These are phyloP conservation scores for Amanita jacksonii DNA, from an alignment of 768 basidiomycete species.

Conservation along the genomic window DNA sequence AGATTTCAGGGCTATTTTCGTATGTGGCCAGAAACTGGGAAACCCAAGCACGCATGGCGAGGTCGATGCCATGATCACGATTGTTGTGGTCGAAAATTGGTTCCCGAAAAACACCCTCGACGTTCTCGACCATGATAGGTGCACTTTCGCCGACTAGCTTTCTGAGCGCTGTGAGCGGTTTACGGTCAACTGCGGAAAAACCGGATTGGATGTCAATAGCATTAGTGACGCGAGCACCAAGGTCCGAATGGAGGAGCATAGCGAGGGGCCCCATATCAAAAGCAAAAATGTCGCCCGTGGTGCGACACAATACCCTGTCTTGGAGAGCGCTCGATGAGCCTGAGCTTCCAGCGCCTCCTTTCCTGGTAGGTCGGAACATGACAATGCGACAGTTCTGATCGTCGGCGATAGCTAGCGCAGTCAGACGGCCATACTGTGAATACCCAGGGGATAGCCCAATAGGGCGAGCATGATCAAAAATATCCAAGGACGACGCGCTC, in stretches of 20 bases:
- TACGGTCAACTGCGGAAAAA: slow-evolving; percentile 28
- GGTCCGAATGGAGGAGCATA: slow-evolving; percentile 35
- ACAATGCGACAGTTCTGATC: slow-evolving; percentile 25
- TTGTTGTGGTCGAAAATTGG: slow-evolving; percentile 25
- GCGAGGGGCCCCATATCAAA: slow-evolving; percentile 46
- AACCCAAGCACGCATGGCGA: slow-evolving; percentile 40
- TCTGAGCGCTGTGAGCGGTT: slow-evolving; percentile 32
- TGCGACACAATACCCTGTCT: slow-evolving; percentile 34
- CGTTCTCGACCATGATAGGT: slow-evolving; percentile 26
- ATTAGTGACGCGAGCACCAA: slow-evolving; percentile 32
- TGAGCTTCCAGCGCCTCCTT: slow-evolving; percentile 7
- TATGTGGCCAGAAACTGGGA: slow-evolving; percentile 35
- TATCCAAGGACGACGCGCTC: slow-evolving; percentile 10
- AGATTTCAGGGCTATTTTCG: slow-evolving; percentile 31
- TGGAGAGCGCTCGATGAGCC: slow-evolving; percentile 22
- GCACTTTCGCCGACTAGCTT: slow-evolving; percentile 29
- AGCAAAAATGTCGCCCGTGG: slow-evolving; percentile 34
- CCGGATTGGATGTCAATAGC: slow-evolving; percentile 54
- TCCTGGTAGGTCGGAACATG: slow-evolving; percentile 20
- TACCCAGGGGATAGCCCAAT: slow-evolving; percentile 47
- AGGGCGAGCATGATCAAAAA: slow-evolving; percentile 27
- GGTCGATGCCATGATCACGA: slow-evolving; percentile 22
- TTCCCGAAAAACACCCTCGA: slow-evolving; percentile 27
- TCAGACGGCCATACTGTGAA: slow-evolving; percentile 28
- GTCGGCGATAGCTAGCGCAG: slow-evolving; percentile 37